These are phyloP conservation scores for Colletotrichum scovillei DNA, from an alignment of 2,329 filamentous ascomycete genomes.

Conservation along the genomic window DNA sequence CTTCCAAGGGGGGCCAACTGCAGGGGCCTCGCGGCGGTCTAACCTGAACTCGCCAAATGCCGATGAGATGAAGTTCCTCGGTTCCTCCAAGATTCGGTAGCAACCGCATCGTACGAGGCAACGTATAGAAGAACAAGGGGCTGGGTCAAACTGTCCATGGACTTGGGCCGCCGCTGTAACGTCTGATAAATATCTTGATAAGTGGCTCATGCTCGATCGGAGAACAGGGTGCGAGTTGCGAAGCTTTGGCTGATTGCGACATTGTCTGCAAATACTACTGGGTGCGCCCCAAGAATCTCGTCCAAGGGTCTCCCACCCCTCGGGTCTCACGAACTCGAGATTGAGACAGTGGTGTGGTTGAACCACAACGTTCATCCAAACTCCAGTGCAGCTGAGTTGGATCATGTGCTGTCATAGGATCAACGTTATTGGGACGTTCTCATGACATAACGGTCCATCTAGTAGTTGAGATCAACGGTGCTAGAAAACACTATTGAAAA, in stretches of 20 bases:
- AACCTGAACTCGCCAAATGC: constrained; percentile 9
- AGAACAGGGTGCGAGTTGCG: not conserved
- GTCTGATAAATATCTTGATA: not conserved
- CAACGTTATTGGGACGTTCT: not conserved
- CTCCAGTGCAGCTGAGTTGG: not conserved
- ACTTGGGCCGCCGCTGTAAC: not conserved
- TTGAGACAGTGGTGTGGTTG: not conserved
- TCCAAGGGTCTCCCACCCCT: not conserved
- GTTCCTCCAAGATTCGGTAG: not conserved
- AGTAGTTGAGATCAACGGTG: not conserved
- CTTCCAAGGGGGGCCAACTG: not conserved
- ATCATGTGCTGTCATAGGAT: not conserved
- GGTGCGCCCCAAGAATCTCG: not conserved
- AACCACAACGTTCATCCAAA: constrained; percentile 8
- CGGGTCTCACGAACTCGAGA: not conserved
- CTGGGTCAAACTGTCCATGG: not conserved
- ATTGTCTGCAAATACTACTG: not conserved
- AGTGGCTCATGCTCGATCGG: not conserved
- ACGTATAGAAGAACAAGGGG: not conserved
- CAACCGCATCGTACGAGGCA: constrained; percentile 27
- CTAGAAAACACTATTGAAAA: not conserved
- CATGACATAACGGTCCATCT: not conserved
- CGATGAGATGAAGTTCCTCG: not conserved
- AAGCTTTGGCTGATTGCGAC: not conserved
- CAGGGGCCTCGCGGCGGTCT: constrained; percentile 23